Evolutionary conservation across 208 protist genomes (phyloP), one percentile per base, ranked within the genome.

Genomic region (Trypanosoma boissoni): DNA sequence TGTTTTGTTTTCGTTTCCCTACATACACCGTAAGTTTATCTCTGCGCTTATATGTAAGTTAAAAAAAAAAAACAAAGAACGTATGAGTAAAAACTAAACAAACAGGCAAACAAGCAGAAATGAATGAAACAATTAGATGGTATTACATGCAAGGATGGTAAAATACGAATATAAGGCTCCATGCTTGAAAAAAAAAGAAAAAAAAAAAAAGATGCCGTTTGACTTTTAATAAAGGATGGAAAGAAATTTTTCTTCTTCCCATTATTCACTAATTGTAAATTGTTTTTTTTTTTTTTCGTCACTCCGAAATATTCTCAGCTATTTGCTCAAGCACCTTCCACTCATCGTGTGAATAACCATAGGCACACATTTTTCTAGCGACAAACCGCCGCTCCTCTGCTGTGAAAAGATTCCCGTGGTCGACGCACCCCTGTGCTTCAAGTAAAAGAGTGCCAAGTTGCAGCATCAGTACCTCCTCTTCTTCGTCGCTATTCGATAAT

Each of bases 271-370:
- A n/a, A n/a, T 31, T 24, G 44, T 6, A 50, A 29, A 24, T 6
- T 29, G 8, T 12, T n/a, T 10, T 10, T 50, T 10, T 50, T 10
- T 10, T 24, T 6, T 31, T 6, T 24, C 26, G 6, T 29, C 8
- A 50, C 34, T 39, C 34, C n/a, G n/a, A n/a, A 8, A 49, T 14
- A 21, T 58, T 44, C 14, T 12, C 27, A 20, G 45, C 73, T 10
- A 84, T 31, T 51, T 71, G 56, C 44, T 58, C 48, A 42, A 92
- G 56, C 31, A 58, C 20, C 20, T 74, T 45, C 80, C 81, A 92
- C 62, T 92, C 81, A 16, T 72, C 72, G 2, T 67, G 49, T 16
- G 72, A 65, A 54, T 86, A 86, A 18, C 76, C 81, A 42, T 67
- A 45, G n/a, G 80, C 59, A 43, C 84, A 66, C 24, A 85, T 55